These are phyloP conservation scores for Agrocybe praecox DNA, from an alignment of 768 basidiomycete species.

Conservation along the genomic window DNA sequence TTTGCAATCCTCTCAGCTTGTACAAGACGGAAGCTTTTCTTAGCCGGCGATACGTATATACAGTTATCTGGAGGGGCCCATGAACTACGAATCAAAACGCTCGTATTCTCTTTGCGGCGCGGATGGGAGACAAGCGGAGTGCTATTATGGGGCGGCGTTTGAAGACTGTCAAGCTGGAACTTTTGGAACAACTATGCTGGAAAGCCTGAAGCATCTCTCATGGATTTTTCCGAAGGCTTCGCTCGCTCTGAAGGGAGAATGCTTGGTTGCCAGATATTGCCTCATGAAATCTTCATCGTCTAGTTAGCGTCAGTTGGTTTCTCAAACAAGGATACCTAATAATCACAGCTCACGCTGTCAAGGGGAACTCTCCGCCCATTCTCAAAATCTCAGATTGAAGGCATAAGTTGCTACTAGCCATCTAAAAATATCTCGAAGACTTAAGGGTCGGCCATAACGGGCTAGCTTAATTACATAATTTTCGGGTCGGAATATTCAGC, in stretches of 20 bases:
- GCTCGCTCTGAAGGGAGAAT: background rate
- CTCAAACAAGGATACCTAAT: slow-evolving; percentile 15
- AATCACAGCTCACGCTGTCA: slow-evolving; percentile 22
- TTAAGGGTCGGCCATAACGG: slow-evolving; percentile 3
- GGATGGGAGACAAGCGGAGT: slow-evolving; percentile 18
- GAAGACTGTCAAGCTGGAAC: slow-evolving; percentile 1
- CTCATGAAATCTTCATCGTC: slow-evolving; percentile 4
- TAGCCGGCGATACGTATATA: too few relatives aligned
- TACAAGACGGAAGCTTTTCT: too few relatives aligned
- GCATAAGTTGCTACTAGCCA: slow-evolving; percentile 11
- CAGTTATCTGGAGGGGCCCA: too few relatives aligned
- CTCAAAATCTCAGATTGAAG: slow-evolving; percentile 7
- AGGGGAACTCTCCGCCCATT: slow-evolving; percentile 5
- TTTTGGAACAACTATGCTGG: background rate
- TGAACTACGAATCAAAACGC: background rate
- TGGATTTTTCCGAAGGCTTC: background rate
- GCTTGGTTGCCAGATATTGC: slow-evolving; percentile 10
- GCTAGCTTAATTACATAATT: slow-evolving; percentile 9
- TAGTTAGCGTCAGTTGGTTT: slow-evolving; percentile 1
- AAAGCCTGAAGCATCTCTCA: background rate
- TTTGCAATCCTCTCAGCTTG: slow-evolving; percentile 4
- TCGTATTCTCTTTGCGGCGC: slow-evolving; percentile 12
- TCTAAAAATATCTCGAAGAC: slow-evolving; percentile 30
- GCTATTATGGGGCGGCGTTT: slow-evolving; percentile 13
- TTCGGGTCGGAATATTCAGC: background rate